Conservation (phyloP, 176 grass and related monocot genomes). For the Ananas comosus region DNA sequence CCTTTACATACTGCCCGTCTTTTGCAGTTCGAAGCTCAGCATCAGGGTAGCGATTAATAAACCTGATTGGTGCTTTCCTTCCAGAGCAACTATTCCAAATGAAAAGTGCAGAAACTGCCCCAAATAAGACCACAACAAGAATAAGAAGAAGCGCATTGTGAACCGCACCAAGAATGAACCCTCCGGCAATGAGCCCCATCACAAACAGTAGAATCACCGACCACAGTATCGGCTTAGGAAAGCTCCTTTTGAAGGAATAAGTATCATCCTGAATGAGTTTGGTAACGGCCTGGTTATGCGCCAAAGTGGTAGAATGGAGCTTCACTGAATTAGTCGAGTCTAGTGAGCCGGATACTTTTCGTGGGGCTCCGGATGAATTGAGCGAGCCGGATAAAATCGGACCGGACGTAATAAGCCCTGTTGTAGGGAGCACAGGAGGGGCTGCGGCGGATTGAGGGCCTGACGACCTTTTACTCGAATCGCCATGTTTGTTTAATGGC, state of each 20-base stretch:
- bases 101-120: slow-evolving; percentile 43
- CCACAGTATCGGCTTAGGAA: slow-evolving; percentile 44
- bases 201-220: slow-evolving; percentile 49
- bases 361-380: slow-evolving; percentile 46
- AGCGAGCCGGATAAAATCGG: slow-evolving; percentile 64
- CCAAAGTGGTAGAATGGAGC: slow-evolving; percentile 44
- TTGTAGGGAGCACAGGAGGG: slow-evolving; percentile 59
- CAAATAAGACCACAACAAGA: slow-evolving; percentile 42
- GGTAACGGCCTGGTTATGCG: slow-evolving; percentile 62
- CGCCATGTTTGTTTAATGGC: slow-evolving; percentile 82
- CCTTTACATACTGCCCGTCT: slow-evolving; percentile 81
- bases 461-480: slow-evolving; percentile 55
- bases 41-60: slow-evolving; percentile 58
- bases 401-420: slow-evolving; percentile 79
- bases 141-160: slow-evolving; percentile 45
- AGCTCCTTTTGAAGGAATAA: slow-evolving; percentile 49
- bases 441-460: slow-evolving; percentile 78
- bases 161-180: slow-evolving; percentile 66
- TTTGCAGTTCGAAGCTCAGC: slow-evolving; percentile 73
- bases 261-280: slow-evolving; percentile 47
- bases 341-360: slow-evolving; percentile 51
- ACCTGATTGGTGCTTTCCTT: slow-evolving; percentile 40
- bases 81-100: slow-evolving; percentile 62
- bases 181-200: slow-evolving; percentile 42
- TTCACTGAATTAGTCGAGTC: slow-evolving; percentile 47